phyloP scores from a whole-genome alignment of 1,284 basidiomycete species.

The Ganoderma sinense region DNA sequence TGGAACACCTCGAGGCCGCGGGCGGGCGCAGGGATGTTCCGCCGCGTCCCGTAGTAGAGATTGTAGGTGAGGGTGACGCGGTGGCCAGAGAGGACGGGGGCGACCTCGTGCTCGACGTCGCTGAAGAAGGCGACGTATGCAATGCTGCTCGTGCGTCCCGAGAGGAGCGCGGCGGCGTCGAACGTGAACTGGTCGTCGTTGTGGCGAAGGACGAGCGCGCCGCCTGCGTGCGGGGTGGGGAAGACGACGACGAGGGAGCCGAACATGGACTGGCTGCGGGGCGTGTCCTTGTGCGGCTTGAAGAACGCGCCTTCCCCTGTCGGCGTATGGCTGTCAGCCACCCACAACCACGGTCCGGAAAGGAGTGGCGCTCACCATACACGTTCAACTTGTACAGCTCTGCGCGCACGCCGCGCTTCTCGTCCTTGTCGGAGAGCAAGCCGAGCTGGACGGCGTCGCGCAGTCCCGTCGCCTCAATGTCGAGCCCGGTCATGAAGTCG shows the following conservation, averaged over 20 bases:
- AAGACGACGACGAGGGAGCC: conserved; percentile 53
- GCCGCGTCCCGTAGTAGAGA: conserved; percentile 34
- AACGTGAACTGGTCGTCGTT: conserved; percentile 36
- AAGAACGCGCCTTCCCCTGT: conserved; percentile 46
- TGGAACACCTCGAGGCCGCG: not conserved
- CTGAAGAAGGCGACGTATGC: conserved; percentile 50
- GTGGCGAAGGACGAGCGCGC: conserved; percentile 45
- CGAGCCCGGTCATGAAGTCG: not conserved
- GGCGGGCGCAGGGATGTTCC: not conserved
- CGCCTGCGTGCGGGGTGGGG: conserved; percentile 49
- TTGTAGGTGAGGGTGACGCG: conserved; percentile 55
- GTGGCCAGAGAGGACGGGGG: conserved; percentile 46
- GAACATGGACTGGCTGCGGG: conserved; percentile 38
- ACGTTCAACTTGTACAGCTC: conserved; percentile 41
- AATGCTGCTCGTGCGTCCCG: conserved; percentile 30
- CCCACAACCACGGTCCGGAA: too few species aligned
- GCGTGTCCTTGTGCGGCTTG: conserved; percentile 52
- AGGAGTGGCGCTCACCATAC: not conserved
- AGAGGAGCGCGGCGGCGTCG: conserved; percentile 39
- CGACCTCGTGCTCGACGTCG: conserved; percentile 55
- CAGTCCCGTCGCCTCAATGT: conserved; percentile 18
- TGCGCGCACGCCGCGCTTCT: conserved; percentile 15
- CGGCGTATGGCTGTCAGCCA: not conserved
- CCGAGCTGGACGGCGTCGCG: conserved; percentile 20
- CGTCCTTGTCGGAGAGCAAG: conserved; percentile 5